phyloP scores from a whole-genome alignment of 2,329 filamentous ascomycete species.

The Colletotrichum gigasporum region DNA sequence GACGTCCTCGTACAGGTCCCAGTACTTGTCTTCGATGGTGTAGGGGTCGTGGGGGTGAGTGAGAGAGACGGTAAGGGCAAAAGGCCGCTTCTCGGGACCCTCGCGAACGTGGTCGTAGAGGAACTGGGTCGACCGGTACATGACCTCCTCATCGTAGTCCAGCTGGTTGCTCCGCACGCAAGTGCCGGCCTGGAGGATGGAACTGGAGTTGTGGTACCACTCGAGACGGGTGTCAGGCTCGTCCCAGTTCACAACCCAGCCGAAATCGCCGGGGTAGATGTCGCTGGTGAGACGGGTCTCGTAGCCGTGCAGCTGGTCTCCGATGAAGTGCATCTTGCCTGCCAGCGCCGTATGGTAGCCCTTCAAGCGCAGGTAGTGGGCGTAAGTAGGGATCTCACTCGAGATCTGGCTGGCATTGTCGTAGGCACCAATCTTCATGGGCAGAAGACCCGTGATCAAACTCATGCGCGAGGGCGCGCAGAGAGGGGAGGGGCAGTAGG shows the following conservation, averaged over 20 bases:
- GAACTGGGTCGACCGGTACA: slow-evolving; percentile 90
- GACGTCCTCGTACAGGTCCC: slow-evolving; percentile 89
- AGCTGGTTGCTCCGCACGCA: slow-evolving; percentile 94
- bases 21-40: slow-evolving; percentile 92
- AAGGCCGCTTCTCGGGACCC: slow-evolving; percentile 77
- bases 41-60: slow-evolving; percentile 97
- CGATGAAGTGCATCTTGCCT: slow-evolving; percentile 98
- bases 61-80: slow-evolving; percentile 88
- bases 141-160: slow-evolving; percentile 95
- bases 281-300: slow-evolving; percentile 93
- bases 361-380: slow-evolving; percentile 85
- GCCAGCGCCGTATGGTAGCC: slow-evolving; percentile 92
- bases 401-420: slow-evolving; percentile 89
- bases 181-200: slow-evolving; percentile 87
- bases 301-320: slow-evolving; percentile 93
- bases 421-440: slow-evolving; percentile 90
- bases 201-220: slow-evolving; percentile 97
- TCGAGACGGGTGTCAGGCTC: slow-evolving; percentile 85
- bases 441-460: slow-evolving; percentile 91
- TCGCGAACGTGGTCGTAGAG: slow-evolving; percentile 91
- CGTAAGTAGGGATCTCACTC: slow-evolving; percentile 89
- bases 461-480: slow-evolving; percentile 94
- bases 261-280: slow-evolving; percentile 94
- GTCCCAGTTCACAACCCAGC: slow-evolving; percentile 97
- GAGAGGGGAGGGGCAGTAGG: slow-evolving; percentile 92